A percentile compares a stretch with the other conserved stretches of the same genome.
Evolutionary conservation across 139 green algal species (phyloP).

Genomic region (Auxenochlorella protothecoides): DNA sequence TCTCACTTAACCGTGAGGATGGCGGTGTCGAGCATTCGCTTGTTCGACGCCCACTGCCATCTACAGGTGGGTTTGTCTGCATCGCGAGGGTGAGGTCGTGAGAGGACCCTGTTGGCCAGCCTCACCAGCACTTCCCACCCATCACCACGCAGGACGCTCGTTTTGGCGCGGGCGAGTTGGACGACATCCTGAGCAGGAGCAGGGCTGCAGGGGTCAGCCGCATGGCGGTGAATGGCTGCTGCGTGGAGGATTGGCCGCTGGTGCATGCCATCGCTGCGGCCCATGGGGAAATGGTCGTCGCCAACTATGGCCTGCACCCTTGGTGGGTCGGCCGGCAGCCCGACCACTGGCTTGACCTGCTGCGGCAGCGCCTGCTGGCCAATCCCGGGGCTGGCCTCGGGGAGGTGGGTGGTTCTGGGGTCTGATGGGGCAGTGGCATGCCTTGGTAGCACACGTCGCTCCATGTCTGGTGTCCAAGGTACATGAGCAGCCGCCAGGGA

Average conservation of each 20-base stretch:
- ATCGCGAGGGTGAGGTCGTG: too few species aligned
- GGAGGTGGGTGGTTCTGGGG: constrained; percentile 15
- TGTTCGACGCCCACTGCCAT: constrained; percentile 39
- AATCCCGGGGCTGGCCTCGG: constrained; percentile 27
- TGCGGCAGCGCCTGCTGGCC: constrained; percentile 19
- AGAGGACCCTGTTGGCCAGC: too few species aligned
- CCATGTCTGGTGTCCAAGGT: neutral
- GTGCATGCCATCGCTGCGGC: constrained; percentile 7
- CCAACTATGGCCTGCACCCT: constrained; percentile 40
- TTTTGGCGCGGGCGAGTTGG: too few species aligned
- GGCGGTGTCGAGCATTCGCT: neutral
- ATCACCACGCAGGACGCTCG: too few species aligned
- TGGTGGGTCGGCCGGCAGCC: constrained; percentile 28
- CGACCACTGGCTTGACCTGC: constrained; percentile 21
- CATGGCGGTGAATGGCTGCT: constrained; percentile 27
- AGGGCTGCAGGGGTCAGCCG: neutral
- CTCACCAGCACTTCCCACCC: too few species aligned
- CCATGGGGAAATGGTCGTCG: constrained; percentile 11
- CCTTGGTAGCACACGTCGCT: neutral
- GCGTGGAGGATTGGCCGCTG: constrained; percentile 29
- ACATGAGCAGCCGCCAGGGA: too few species aligned
- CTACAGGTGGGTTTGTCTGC: constrained; percentile 17
- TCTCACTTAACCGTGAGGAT: too few species aligned
- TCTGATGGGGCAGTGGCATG: neutral
- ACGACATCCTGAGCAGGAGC: too few species aligned